These are phyloP conservation scores for Backusella macrospora DNA, from an alignment of 192 early-diverging fungal species.

Conservation along the genomic window DNA sequence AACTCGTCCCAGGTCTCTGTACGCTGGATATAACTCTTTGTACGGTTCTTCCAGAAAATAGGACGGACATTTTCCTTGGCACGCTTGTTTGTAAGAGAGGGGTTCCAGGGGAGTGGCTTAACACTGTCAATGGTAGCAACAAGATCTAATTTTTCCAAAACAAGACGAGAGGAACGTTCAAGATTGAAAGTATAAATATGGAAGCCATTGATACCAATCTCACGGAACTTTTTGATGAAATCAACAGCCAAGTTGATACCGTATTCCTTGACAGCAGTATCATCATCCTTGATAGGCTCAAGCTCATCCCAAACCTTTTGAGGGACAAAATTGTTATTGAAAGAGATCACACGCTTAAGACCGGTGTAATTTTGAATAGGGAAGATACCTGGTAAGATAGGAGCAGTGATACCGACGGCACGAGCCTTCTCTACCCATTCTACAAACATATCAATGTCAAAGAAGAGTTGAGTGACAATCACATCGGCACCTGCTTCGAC, in stretches of 20 bases:
- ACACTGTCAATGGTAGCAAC: conserved; percentile 66
- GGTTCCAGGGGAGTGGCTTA: conserved; percentile 45
- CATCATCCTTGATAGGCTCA: conserved; percentile 98
- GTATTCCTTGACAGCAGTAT: conserved; percentile 94
- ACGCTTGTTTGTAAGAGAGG: conserved; percentile 80
- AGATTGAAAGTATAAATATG: conserved; percentile 98
- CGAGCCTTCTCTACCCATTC: conserved; percentile 79
- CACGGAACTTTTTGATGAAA: conserved; percentile 53
- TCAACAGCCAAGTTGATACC: conserved; percentile 85
- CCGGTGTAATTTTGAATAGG: conserved; percentile 94
- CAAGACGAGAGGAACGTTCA: conserved; percentile 80
- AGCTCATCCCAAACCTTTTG: conserved; percentile 79
- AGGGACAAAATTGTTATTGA: conserved; percentile 88
- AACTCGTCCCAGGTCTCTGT: conserved; percentile 98
- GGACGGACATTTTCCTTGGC: conserved; percentile 95
- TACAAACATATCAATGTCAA: conserved; percentile 87
- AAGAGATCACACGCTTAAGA: conserved; percentile 89
- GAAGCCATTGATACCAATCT: conserved; percentile 74
- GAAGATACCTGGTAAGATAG: conserved; percentile 96
- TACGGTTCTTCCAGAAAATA: conserved; percentile 97
- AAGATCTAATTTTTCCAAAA: conserved; percentile 84
- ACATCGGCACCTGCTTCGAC: conserved; percentile 92
- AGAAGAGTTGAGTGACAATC: conserved; percentile 95
- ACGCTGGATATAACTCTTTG: conserved; percentile 85
- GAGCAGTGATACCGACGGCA: conserved; percentile 73